Percentiles rank a stretch among this genome's conserved stretches.
Conservation (phyloP, 495 filamentous ascomycete genomes). For the Tuber indicum region DNA sequence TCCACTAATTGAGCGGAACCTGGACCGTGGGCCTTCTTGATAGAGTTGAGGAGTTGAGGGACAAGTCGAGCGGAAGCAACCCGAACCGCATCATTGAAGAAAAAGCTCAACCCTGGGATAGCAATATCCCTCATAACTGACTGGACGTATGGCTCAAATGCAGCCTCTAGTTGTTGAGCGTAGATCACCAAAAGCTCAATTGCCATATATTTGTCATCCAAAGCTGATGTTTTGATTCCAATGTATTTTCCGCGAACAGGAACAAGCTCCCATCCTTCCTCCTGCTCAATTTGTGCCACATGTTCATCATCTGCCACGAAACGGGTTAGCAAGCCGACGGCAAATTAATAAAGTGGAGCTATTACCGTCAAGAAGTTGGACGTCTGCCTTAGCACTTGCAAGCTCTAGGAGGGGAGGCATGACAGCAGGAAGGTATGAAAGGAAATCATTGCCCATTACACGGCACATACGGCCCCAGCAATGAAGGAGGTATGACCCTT, state of each 20-base stretch:
- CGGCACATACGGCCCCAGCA: conserved; percentile 99
- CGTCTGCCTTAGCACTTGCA: conserved; percentile 92
- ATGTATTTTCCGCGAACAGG: conserved; percentile 96
- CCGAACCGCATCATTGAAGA: conserved; percentile 98
- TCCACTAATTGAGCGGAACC: conserved; percentile 64
- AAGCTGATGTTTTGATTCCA: conserved; percentile 90
- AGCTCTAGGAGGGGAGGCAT: conserved; percentile 91
- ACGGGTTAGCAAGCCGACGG: conserved; percentile 17
- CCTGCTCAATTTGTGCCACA: conserved; percentile 82
- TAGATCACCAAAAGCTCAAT: conserved; percentile 97
- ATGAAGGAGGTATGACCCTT: conserved; percentile 94
- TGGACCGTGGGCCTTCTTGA: conserved; percentile 79
- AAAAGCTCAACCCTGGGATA: conserved; percentile 88
- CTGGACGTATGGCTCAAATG: conserved; percentile 84
- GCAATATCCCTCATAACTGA: conserved; percentile 97
- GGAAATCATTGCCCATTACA: conserved; percentile 80
- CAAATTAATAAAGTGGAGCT: neutral
- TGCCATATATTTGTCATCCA: conserved; percentile 98
- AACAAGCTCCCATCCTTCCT: conserved; percentile 97
- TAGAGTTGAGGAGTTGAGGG: conserved; percentile 87
- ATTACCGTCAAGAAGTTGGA: conserved; percentile 73
- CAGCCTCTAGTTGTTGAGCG: conserved; percentile 82
- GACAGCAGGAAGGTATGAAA: conserved; percentile 83
- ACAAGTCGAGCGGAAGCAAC: conserved; percentile 92
- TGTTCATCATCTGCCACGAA: conserved; percentile 67